A percentile compares a stretch with the other conserved stretches of the same genome.
Conservation (phyloP, 2,329 filamentous ascomycete genomes). For the Sarocladium oryzae region DNA sequence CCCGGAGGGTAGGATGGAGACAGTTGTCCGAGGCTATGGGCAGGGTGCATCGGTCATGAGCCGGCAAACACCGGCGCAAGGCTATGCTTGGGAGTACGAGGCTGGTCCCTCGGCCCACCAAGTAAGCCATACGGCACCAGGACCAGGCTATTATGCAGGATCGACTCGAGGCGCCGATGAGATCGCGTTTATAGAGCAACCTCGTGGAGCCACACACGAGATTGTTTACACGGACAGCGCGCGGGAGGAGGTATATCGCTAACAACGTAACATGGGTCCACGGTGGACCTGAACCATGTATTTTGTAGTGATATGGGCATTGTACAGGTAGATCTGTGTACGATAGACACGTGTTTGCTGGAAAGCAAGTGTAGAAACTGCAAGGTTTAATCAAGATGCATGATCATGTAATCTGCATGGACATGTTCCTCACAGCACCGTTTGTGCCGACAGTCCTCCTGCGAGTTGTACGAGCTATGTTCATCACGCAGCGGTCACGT, state of each 20-base stretch:
- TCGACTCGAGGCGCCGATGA: slow-evolving; percentile 27
- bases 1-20: slow-evolving; percentile 19
- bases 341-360: no score
- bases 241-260: slow-evolving; percentile 30
- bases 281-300: neutral
- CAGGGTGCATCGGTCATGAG: slow-evolving; percentile 13
- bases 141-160: slow-evolving; percentile 35
- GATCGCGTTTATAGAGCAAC: slow-evolving; percentile 38
- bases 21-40: neutral
- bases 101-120: slow-evolving; percentile 19
- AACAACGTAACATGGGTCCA: neutral
- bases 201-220: slow-evolving; percentile 33
- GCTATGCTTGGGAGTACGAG: slow-evolving; percentile 26
- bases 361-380: no score
- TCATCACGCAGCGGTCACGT: no score
- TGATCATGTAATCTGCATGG: no score
- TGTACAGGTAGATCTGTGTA: neutral
- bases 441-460: no score
- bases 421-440: no score
- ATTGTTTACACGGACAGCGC: slow-evolving; percentile 39
- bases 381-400: neutral
- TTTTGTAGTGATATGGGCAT: no score
- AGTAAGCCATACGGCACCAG: slow-evolving; percentile 24
- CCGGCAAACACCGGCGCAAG: slow-evolving; percentile 23
- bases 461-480: no score